Evolutionary conservation across 2,329 filamentous ascomycete species (phyloP), one percentile per base, ranked within the genome.

Genomic region (Microcyclospora tardicrescens): DNA sequence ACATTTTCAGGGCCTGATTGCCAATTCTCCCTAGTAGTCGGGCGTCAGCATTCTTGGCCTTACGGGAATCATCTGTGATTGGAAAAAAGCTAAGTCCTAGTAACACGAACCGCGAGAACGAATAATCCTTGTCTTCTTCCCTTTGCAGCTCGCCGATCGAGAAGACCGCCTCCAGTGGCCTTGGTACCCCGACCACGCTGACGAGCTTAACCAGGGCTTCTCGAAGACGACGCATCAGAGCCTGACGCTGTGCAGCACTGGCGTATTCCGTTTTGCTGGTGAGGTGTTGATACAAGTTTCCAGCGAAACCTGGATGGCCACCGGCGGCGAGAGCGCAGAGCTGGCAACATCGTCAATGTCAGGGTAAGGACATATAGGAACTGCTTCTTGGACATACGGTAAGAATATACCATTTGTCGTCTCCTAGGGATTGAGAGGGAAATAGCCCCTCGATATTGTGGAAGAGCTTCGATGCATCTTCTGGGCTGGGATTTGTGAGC

Each of bases 151-250:
- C 60, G 40, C 58, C 61, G 38, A 78, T 75, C n/a, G 67, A 62
- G 6, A 77, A 61, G 33, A 78, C 69, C 1, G 73, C 68, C 48
- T 78, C 74, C 4, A 80, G 56, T 6, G 75, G 73, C 50, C 77
- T 79, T 55, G 72, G 76, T 0, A 79, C 72, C 1, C 77, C 77
- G 12, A 77, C 65, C 2, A 79, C 47, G 4, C 63, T 61, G 10
- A 75, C 63, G n/a, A 66, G 58, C 56, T 80, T 79, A 41, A 81
- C 55, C 10, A 80, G 60, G 0, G 66, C 67, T 55, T 80, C 77
- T 33, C 76, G 66, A 2, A 76, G 48, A 2, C 71, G 59, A 2
- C 67, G 64, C 39, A 75, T 59, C 6, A 76, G 59, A 0, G 52
- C 54, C 48, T 73, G 58, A 10, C 72, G 64, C 11, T 65, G 54